Conservation (phyloP, 78 protist species). For the slime mould (Dictyostelium discoideum) region DNA sequence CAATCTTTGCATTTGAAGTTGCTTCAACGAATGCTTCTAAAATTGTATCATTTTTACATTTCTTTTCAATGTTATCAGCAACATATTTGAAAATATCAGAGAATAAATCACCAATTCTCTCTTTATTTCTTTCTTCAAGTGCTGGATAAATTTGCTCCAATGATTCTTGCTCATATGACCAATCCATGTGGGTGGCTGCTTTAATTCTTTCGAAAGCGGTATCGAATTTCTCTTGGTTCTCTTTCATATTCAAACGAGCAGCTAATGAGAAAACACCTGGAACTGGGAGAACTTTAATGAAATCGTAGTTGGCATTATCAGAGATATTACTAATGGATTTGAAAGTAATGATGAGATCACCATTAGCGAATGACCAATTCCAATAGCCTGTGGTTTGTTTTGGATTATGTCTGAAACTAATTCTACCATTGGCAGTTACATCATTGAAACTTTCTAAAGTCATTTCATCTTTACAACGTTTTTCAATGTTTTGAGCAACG, state of each 20-base stretch:
- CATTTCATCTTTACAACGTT: constrained; percentile 43
- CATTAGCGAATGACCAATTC: constrained; percentile 17
- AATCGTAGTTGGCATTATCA: constrained; percentile 9
- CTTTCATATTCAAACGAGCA: constrained; percentile 15
- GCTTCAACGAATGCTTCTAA: constrained; percentile 53
- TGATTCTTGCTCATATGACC: constrained; percentile 40
- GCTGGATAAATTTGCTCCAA: constrained; percentile 23
- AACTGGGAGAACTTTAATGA: constrained; percentile 26
- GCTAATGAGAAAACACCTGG: constrained; percentile 60
- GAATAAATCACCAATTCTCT: constrained; percentile 3
- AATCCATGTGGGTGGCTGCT: constrained; percentile 1
- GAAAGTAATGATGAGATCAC: constrained; percentile 9
- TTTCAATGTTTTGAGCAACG: neutral
- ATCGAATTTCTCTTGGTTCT: constrained; percentile 21
- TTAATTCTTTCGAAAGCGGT: constrained; percentile 23
- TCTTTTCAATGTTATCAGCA: constrained; percentile 1
- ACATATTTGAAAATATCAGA: neutral
- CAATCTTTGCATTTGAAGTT: neutral
- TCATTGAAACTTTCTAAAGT: constrained; percentile 33
- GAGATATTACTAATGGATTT: neutral
- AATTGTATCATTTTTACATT: constrained; percentile 10
- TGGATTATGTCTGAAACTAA: constrained; percentile 6
- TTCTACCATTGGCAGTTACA: constrained; percentile 16
- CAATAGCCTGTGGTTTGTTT: constrained; percentile 40
- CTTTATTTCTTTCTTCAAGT: neutral